A percentile compares a stretch with the other conserved stretches of the same genome.
Conservation (phyloP, 139 green algal genomes). For the Coelastrella sp. region DNA sequence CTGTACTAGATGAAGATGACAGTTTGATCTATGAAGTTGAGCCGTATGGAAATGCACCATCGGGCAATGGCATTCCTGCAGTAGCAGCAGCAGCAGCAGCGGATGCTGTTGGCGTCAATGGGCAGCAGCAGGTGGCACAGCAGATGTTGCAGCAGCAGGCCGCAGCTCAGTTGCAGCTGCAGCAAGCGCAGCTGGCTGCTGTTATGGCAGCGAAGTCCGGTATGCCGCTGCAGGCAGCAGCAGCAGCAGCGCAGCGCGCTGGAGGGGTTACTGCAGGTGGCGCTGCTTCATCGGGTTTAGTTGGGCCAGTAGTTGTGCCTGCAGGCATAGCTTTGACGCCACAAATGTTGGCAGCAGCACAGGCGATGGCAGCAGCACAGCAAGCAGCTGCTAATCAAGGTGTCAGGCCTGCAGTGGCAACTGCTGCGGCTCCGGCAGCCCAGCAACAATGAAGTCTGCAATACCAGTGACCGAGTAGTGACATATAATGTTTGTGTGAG, state of each 20-base stretch:
- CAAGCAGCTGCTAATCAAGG: constrained; percentile 32
- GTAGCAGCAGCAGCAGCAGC: neutral
- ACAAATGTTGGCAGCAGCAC: constrained; percentile 33
- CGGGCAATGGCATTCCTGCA: no score
- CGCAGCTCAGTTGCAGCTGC: constrained; percentile 27
- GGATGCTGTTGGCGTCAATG: neutral
- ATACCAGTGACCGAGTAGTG: no score
- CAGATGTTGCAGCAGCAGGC: constrained; percentile 31
- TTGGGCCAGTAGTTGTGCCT: neutral
- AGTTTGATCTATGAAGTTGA: constrained; percentile 22
- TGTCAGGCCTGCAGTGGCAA: neutral
- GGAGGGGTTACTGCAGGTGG: neutral
- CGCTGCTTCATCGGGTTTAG: neutral
- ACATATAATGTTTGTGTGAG: no score
- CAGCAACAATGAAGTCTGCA: neutral
- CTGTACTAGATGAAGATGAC: neutral
- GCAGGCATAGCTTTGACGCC: constrained; percentile 7
- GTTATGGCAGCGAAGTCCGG: constrained; percentile 9
- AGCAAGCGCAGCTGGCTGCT: constrained; percentile 25
- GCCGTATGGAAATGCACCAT: constrained; percentile 2
- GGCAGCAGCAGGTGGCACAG: constrained; percentile 18
- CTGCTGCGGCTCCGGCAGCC: neutral
- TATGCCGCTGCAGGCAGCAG: neutral
- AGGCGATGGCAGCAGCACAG: constrained; percentile 32
- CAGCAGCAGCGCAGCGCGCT: neutral